Evolutionary conservation across 2,329 filamentous ascomycete species (phyloP).

Genomic region (Stemphylium vesicarium): DNA sequence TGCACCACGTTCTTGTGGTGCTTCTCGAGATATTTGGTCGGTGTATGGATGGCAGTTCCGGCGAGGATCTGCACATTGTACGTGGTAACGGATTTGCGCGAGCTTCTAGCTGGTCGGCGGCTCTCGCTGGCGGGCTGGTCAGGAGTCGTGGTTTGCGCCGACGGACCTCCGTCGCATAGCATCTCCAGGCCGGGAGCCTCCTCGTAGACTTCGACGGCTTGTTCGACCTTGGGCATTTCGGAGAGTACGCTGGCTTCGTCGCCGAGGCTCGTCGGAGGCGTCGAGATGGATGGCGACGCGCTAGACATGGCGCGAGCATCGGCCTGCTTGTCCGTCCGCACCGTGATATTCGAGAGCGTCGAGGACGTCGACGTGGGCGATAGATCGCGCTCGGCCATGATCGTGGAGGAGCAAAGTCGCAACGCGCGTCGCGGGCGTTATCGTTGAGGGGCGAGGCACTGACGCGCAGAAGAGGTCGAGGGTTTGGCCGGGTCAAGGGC

Average conservation of each 20-base stretch:
- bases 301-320: conserved; percentile 52
- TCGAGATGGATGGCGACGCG: conserved; percentile 64
- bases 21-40: conserved; percentile 51
- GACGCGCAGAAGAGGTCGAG: conserved; percentile 42
- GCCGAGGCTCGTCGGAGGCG: conserved; percentile 70
- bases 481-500: conserved; percentile 28
- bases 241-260: conserved; percentile 65
- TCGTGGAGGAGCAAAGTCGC: conserved; percentile 16
- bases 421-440: conserved; percentile 30
- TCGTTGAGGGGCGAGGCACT: conserved; percentile 35
- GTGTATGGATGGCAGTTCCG: conserved; percentile 67
- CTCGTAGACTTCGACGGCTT: conserved; percentile 28
- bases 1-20: conserved; percentile 48
- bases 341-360: conserved; percentile 51
- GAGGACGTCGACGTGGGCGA: conserved; percentile 52
- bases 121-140: conserved; percentile 30
- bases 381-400: conserved; percentile 42
- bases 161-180: conserved; percentile 22
- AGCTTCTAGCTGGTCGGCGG: conserved; percentile 54
- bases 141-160: conserved; percentile 24
- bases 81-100: conserved; percentile 63
- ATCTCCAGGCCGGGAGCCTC: conserved; percentile 24
- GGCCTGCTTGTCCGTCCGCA: conserved; percentile 38
- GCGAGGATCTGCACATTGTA: conserved; percentile 72
- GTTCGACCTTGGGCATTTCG: conserved; percentile 42